phyloP scores from a whole-genome alignment of 257 asterid genomes.

The Misopates orontium region DNA sequence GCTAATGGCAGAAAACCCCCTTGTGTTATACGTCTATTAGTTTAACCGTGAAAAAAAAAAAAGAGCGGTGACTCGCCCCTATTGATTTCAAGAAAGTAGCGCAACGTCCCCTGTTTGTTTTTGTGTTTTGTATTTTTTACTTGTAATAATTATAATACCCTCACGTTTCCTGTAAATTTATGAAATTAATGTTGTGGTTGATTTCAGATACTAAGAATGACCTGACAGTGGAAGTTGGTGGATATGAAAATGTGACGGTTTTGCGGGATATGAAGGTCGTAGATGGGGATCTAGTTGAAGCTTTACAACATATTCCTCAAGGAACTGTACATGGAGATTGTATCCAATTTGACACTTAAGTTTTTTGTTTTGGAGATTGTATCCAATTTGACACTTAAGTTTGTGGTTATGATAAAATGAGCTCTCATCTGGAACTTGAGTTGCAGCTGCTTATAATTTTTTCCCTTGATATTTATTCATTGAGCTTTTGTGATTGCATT shows the following conservation, averaged over 20 bases:
- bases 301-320: constrained; percentile 70
- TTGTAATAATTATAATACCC: too few species aligned
- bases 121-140: not conserved
- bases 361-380: constrained; percentile 43
- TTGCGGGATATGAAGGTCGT: constrained; percentile 78
- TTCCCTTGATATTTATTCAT: constrained; percentile 15
- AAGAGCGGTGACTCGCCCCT: too few species aligned
- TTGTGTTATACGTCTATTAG: too few species aligned
- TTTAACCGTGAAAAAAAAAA: too few species aligned
- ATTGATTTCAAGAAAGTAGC: too few species aligned
- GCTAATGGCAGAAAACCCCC: too few species aligned
- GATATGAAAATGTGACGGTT: constrained; percentile 82
- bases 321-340: constrained; percentile 86
- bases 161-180: not conserved
- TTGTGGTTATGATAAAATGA: constrained; percentile 14
- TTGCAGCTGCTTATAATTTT: constrained; percentile 5
- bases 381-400: constrained; percentile 47
- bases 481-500: not conserved
- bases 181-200: constrained; percentile 21
- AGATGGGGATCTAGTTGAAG: constrained; percentile 76
- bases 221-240: constrained; percentile 87
- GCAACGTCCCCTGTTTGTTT: constrained; percentile 1
- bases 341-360: constrained; percentile 52
- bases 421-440: constrained; percentile 16
- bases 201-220: constrained; percentile 78